Conservation (phyloP, 129 eudicot genomes). For the Daucus carota region DNA sequence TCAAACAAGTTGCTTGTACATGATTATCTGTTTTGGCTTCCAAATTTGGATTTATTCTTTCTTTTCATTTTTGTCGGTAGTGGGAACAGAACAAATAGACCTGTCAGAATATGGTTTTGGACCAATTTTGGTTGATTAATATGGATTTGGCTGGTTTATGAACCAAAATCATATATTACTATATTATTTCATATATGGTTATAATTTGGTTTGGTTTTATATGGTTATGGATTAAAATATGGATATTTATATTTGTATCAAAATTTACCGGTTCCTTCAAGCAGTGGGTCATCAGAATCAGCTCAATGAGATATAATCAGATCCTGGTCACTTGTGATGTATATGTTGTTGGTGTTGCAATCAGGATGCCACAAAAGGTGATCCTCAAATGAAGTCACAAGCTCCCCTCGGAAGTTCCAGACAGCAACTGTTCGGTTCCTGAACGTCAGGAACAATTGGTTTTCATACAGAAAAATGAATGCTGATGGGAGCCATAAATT, state of each 20-base stretch:
- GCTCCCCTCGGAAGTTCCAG: slow-evolving; percentile 64
- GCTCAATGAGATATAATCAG: slow-evolving; percentile 59
- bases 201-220: no score
- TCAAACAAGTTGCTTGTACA: background rate
- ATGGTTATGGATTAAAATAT: no score
- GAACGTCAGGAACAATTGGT: slow-evolving; percentile 49
- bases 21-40: background rate
- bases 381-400: slow-evolving; percentile 63
- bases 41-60: background rate
- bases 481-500: slow-evolving; percentile 20
- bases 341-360: slow-evolving; percentile 62
- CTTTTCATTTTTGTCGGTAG: background rate
- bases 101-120: no score
- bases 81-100: slow-evolving; percentile 1
- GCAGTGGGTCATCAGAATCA: slow-evolving; percentile 44
- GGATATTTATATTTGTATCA: no score
- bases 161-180: no score
- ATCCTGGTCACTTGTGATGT: slow-evolving; percentile 62
- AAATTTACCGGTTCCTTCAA: slow-evolving; percentile 44
- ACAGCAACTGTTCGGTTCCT: slow-evolving; percentile 58
- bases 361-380: slow-evolving; percentile 69
- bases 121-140: no score
- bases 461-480: slow-evolving; percentile 17
- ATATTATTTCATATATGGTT: no score
- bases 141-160: no score